phyloP scores from a whole-genome alignment of 140 eudicot genomes.

The Oenanthe javanica region DNA sequence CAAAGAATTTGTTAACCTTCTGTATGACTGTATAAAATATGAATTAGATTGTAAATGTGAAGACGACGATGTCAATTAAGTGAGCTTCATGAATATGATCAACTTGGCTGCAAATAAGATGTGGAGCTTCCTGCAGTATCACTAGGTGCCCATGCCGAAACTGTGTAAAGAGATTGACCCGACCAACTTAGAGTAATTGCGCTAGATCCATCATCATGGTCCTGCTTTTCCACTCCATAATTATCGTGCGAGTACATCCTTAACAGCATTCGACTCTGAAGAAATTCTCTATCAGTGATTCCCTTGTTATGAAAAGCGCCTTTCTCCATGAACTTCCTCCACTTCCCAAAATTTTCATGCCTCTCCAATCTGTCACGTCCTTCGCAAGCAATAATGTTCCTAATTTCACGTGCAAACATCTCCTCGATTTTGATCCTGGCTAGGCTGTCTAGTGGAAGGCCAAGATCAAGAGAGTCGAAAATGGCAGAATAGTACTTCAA shows the following conservation, averaged over 20 bases:
- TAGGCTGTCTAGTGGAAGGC: conserved; percentile 47
- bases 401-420: conserved; percentile 64
- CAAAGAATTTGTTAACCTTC: conserved; percentile 45
- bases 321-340: conserved; percentile 63
- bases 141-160: conserved; percentile 61
- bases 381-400: conserved; percentile 83
- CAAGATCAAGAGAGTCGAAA: conserved; percentile 58
- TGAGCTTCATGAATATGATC: conserved; percentile 1
- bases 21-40: conserved; percentile 8
- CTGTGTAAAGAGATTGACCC: conserved; percentile 81
- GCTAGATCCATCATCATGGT: conserved; percentile 20
- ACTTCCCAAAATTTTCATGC: conserved; percentile 59
- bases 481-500: conserved; percentile 72
- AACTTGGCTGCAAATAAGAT: conserved; percentile 26
- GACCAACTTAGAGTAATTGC: conserved; percentile 61
- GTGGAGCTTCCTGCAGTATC: conserved; percentile 40
- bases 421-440: conserved; percentile 70
- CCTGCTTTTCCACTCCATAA: conserved; percentile 50
- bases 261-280: conserved; percentile 71
- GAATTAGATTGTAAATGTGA: conserved; percentile 7
- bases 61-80: background rate
- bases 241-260: conserved; percentile 53
- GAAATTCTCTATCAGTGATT: conserved; percentile 55
- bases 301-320: conserved; percentile 58
- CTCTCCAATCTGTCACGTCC: conserved; percentile 80